phyloP scores from a whole-genome alignment of 2,329 filamentous ascomycete species.

The Fusarium longipes region DNA sequence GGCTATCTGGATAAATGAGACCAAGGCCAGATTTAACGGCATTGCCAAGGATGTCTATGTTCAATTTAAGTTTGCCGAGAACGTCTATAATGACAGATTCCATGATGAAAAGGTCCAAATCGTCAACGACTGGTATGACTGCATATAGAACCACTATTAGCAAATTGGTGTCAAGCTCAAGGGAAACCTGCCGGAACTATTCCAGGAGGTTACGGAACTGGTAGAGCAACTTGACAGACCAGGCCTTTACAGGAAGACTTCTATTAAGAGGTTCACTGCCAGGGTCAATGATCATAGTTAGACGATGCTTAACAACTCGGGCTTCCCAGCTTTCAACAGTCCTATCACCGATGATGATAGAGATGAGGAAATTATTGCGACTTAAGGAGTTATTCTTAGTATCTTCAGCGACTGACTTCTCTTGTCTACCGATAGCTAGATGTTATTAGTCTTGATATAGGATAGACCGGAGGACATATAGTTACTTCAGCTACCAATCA shows the following conservation, averaged over 20 bases:
- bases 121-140: conserved; percentile 5
- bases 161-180: not conserved
- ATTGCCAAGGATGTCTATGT: not conserved
- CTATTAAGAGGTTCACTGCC: too few relatives aligned
- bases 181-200: not conserved
- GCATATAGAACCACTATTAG: not conserved
- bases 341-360: not conserved
- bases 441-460: too few relatives aligned
- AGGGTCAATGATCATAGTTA: too few relatives aligned
- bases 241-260: not conserved
- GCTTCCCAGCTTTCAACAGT: not conserved
- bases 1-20: conserved; percentile 59
- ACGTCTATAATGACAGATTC: not conserved
- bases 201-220: too few relatives aligned
- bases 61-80: not conserved
- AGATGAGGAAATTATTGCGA: not conserved
- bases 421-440: too few relatives aligned
- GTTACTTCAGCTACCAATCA: too few relatives aligned
- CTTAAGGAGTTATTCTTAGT: too few relatives aligned
- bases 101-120: not conserved
- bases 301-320: not conserved
- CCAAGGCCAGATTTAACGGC: conserved; percentile 54
- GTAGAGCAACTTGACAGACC: not conserved
- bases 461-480: too few relatives aligned
- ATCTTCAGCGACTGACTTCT: too few relatives aligned